phyloP scores from a whole-genome alignment of 441 rosid genomes.

The Cnidoscolus chayamansa region DNA sequence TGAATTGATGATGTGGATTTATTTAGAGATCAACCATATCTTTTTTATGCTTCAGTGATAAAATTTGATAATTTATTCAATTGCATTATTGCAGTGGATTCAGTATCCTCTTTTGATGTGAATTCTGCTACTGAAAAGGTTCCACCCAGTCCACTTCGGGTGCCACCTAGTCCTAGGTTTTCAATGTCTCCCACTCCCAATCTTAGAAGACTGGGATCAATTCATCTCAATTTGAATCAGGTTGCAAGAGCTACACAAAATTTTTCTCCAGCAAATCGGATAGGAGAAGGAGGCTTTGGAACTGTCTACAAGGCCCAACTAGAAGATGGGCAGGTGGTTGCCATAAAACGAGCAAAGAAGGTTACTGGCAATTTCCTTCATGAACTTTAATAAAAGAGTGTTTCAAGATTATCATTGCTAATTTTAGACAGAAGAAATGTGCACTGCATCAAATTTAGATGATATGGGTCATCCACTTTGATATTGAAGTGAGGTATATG shows the following conservation, averaged over 20 bases:
- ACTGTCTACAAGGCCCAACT: slow-evolving; percentile 70
- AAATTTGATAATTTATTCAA: slow-evolving; percentile 11
- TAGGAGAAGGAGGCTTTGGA: slow-evolving; percentile 94
- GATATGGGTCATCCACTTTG: background rate
- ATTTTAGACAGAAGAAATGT: background rate
- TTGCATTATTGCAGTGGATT: slow-evolving; percentile 57
- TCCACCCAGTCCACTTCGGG: slow-evolving; percentile 67
- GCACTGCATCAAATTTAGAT: background rate
- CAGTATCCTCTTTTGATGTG: slow-evolving; percentile 47
- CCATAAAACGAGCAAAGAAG: slow-evolving; percentile 96
- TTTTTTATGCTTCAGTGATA: slow-evolving; percentile 16
- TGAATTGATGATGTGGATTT: background rate
- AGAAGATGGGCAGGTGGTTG: slow-evolving; percentile 71
- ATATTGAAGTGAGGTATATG: slow-evolving; percentile 34
- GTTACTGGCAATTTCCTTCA: slow-evolving; percentile 34
- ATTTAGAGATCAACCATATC: background rate
- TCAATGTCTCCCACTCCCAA: slow-evolving; percentile 71
- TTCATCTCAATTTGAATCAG: slow-evolving; percentile 58
- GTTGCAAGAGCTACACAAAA: slow-evolving; percentile 61
- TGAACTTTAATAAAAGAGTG: background rate
- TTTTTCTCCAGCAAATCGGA: slow-evolving; percentile 57
- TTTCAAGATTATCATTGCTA: slow-evolving; percentile 16
- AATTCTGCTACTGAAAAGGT: slow-evolving; percentile 55
- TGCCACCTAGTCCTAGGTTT: slow-evolving; percentile 80
- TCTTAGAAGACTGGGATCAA: slow-evolving; percentile 55